Base-by-base conservation (phyloP, 2,329 filamentous ascomycete species). In the Penicillium verrucosum region DNA sequence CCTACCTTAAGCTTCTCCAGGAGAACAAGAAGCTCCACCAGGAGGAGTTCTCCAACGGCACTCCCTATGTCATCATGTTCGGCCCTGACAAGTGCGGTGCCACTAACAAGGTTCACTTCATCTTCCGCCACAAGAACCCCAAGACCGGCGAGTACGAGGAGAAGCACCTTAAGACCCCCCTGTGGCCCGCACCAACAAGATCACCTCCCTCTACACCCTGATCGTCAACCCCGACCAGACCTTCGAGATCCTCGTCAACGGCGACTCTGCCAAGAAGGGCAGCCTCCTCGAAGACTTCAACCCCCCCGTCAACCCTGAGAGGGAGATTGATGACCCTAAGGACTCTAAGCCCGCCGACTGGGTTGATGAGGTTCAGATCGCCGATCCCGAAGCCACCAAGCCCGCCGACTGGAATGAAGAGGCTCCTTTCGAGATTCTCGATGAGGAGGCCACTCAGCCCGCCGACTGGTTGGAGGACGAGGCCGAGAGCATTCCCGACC, bases 101-200 rank as follows among this genome's bases (percentile, higher is more conserved):
- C 75, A 97, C 91, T 78, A 99, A 99, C 88, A 97, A 97, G 89
- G 85, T 88, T 60, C 85, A 88, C 78, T 96, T 99, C 82, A 99
- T 99, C 78, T 96, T 99, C 87, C 94, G 95, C 80, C 94, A 99
- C 89, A 99, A 97, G 90, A 99, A 97, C 86, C 94, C 94, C 75
- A 97, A 96, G 89, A 97, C 92, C 45, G 93, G 93, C 81, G 91
- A 97, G 79, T 99, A 99, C 73, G 93, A 99, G 85, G 94, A 99
- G 89, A 99, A 99, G 88, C 94, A 99, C 80, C 85, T 99, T 63
- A 86, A 85, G 74, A 84, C 84, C 69, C 88, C 64, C 92, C 94
- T 60, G 83, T 88, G 58, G 92, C 92, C 73, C 89, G 88, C 75
- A 94, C 96, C 71, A 83, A 87, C 81, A 97, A 97, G 87, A 88